Base-by-base conservation (phyloP, 106 monocot species). In the Vanilla planifolia region DNA sequence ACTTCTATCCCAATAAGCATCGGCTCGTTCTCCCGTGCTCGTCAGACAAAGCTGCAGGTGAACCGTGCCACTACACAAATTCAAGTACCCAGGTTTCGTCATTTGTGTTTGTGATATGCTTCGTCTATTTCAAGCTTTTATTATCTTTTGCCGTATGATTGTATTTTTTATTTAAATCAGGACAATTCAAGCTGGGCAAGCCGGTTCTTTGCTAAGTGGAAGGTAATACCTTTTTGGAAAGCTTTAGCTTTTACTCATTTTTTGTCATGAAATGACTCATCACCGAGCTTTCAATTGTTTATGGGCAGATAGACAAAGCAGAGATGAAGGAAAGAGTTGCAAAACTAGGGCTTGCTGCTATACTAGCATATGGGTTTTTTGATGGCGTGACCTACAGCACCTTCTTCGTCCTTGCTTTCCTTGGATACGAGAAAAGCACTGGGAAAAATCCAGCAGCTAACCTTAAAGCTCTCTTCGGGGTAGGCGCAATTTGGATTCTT, bases 401-500 rank as follows among this genome's bases (percentile, higher is more conserved):
- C n/a, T 89, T 89, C 66, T 84, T 89, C 23, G 62, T 80, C 6
- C 84, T 89, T 22, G 83, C 84, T 0, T 89, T 89, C 29, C 74
- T 84, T 16, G 80, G 89, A 19, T 89, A 89, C 56, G 89, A 89
- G 74, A 89, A 89, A 72, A 89, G 84, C 72, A 89, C 89, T 2
- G 80, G 89, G 28, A 80, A 78, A 33, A 89, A 89, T 26, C 89
- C 88, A 10, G 89, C 89, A 0, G 83, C 89, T 27, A 84, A 89
- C 62, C 74, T 89, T 35, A 62, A 80, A 56, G 84, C 89, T 15
- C 84, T 89, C 30, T 52, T 89, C 16, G 88, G 88, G 74, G 88
- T 88, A 51, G 52, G 63, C 23, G 25, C 29, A 39, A 2, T 66
- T 28, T n/a, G n/a, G n/a, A n/a, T n/a, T n/a, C n/a, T n/a, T n/a